Evolutionary conservation across 345 rosid species (phyloP), one percentile per base, ranked within the genome.

Genomic region (Euphorbia pulcherrima): DNA sequence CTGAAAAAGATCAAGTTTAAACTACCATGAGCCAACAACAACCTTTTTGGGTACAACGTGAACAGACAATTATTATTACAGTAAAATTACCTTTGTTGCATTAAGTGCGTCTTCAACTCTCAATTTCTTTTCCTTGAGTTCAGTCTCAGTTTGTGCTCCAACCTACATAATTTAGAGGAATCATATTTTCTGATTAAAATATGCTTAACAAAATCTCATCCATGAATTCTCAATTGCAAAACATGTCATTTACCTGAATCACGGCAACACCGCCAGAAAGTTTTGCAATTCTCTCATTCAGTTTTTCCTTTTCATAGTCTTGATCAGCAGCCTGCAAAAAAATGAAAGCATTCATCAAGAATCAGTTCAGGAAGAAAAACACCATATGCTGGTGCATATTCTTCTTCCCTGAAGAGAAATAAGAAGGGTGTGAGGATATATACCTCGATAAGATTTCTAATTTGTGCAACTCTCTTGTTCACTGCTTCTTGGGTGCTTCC

Each of bases 41-140:
- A 57, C 8, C 21, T 44, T n/a, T n/a, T n/a, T 11, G 64, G 21
- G 7, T 21, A 44, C 30, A 28, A 44, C 17, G 58, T 6, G 41
- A 56, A 41, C 47, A 28, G n/a, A 5, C 2, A 1, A 4, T n/a
- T 41, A 27, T 20, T 2, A 21, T 21, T 20, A 8, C 29, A 30
- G 27, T 60, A 63, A 24, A 10, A 24, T 69, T 75, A 88, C 99
- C 97, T 94, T 94, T 3, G 99, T 94, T 18, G 99, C 99, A 75
- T 91, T 91, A 73, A 93, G 99, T 65, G 97, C 99, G 79, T 93
- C 99, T 80, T 93, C 99, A 54, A 93, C 99, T 77, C 99, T 90
- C 75, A 90, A 64, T 71, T 90, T 93, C 88, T 93, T 93, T 75
- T 93, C 98, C 73, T 93, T 93, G 40, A 93, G 96, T 69, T 76